Base-by-base conservation (phyloP, 2,329 filamentous ascomycete genomes). In the Penicillium glabrum region DNA sequence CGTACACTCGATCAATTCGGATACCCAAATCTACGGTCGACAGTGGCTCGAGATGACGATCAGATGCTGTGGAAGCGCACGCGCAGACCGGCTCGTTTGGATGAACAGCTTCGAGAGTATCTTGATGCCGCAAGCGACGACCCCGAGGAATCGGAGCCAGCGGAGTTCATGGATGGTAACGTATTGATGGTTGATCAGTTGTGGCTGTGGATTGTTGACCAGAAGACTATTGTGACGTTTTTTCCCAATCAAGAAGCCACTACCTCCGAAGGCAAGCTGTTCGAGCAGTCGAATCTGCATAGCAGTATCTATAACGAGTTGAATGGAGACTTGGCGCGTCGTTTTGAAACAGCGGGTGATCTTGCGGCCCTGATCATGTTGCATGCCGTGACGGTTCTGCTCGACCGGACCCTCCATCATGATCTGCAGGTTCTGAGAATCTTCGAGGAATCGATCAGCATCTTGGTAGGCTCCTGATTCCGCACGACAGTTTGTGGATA, bases 161-260 rank as follows among this genome's bases (percentile, higher is more conserved):
- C 44, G 5, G 60, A 64, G 24, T 71, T 72, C 19, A 65, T 67
- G 61, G 69, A 72, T 46, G 70, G 70, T 3, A 73, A 72, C 52
- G 86, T 87, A 39, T 78, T 88, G n/a, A 88, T 88, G 83, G 83
- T 88, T 0, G 86, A 88, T 56, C 85, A 88, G 63, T 69, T 88
- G 1, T 88, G 86, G 86, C 68, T 88, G 0, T 77, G 74, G 74
- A 71, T 77, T 39, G 63, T 75, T 9, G 72, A 77, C 48, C 52
- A 66, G 19, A 71, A 69, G 53, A 73, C 70, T 9, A 61, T 72
- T 23, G 61, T 73, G 3, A 72, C 70, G 3, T 72, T 72, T 48
- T 73, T 72, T 35, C 70, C 70, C 0, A 68, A 69, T 26, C 69
- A 71, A 35, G 70, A 75, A 45, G 70, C 72, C 14, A 69, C 69